phyloP scores from a whole-genome alignment of 179 eudicot genomes.

The Beta lomatogona region DNA sequence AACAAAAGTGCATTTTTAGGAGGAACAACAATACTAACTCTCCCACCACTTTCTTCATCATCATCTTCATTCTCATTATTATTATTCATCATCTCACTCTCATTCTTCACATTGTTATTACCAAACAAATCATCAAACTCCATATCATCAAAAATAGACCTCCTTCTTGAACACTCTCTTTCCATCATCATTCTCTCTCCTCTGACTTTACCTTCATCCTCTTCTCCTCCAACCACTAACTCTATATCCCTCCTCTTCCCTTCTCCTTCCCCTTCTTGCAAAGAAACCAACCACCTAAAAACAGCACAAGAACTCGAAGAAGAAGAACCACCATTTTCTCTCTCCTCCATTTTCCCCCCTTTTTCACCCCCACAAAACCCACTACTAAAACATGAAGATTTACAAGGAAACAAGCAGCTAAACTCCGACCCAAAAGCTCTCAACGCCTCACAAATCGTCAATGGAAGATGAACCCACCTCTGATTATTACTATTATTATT shows the following conservation, averaged over 20 bases:
- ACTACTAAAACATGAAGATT: conserved; percentile 50
- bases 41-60: conserved; percentile 22
- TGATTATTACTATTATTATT: conserved; percentile 61
- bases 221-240: conserved; percentile 57
- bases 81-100: not conserved
- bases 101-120: not conserved
- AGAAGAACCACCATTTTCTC: not conserved
- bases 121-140: conserved; percentile 51
- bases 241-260: conserved; percentile 59
- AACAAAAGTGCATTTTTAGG: conserved; percentile 83
- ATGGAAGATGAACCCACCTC: conserved; percentile 80
- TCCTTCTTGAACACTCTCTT: conserved; percentile 44
- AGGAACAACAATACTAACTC: conserved; percentile 69
- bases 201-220: conserved; percentile 31
- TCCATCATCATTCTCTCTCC: conserved; percentile 25
- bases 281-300: conserved; percentile 64
- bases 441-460: conserved; percentile 72
- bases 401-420: conserved; percentile 76
- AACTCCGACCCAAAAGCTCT: conserved; percentile 64
- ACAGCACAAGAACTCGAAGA: conserved; percentile 44
- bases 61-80: not conserved
- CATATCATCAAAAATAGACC: conserved; percentile 64
- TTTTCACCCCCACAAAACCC: not conserved
- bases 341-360: conserved; percentile 12
- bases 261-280: conserved; percentile 50